Conservation (phyloP, 2,329 filamentous ascomycete genomes). For the Fusarium metavorans region DNA sequence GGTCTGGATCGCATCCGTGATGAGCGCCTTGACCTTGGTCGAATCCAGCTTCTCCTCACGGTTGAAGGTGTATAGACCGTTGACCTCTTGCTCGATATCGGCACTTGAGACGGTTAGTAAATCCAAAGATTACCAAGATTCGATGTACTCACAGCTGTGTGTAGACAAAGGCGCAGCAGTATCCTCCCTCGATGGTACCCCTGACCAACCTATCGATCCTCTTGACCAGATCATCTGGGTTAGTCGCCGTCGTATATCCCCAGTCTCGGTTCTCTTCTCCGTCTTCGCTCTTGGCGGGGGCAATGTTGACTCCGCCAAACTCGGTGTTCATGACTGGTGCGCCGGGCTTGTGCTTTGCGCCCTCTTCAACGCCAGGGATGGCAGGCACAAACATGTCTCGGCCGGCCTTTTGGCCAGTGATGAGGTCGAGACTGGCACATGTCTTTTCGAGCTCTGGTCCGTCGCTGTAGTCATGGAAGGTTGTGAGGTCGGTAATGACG, state of each 20-base stretch:
- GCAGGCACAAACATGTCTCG: slow-evolving; percentile 67
- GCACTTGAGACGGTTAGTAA: slow-evolving; percentile 49
- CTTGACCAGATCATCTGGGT: slow-evolving; percentile 69
- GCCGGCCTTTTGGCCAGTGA: slow-evolving; percentile 64
- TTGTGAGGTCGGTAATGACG: slow-evolving; percentile 72
- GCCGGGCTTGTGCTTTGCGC: slow-evolving; percentile 62
- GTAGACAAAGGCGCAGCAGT: slow-evolving; percentile 73
- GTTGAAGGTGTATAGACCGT: slow-evolving; percentile 74
- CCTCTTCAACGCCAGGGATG: slow-evolving; percentile 57
- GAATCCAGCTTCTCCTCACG: slow-evolving; percentile 71
- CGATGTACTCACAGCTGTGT: slow-evolving; percentile 68
- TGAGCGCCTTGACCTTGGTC: slow-evolving; percentile 66
- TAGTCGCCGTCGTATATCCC: slow-evolving; percentile 76
- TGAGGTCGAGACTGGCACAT: slow-evolving; percentile 64
- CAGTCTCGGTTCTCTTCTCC: slow-evolving; percentile 64
- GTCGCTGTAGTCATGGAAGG: slow-evolving; percentile 77
- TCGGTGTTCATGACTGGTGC: slow-evolving; percentile 75
- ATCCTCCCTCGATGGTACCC: slow-evolving; percentile 67
- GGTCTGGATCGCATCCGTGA: slow-evolving; percentile 62
- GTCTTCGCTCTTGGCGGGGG: slow-evolving; percentile 54
- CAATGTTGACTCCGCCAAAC: slow-evolving; percentile 77
- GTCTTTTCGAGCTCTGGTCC: slow-evolving; percentile 65
- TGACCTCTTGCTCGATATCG: slow-evolving; percentile 76
- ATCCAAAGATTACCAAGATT: background rate
- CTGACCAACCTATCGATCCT: slow-evolving; percentile 69